These are phyloP conservation scores for Nemania sp. DNA, from an alignment of 2,329 filamentous ascomycete genomes.

Conservation along the genomic window DNA sequence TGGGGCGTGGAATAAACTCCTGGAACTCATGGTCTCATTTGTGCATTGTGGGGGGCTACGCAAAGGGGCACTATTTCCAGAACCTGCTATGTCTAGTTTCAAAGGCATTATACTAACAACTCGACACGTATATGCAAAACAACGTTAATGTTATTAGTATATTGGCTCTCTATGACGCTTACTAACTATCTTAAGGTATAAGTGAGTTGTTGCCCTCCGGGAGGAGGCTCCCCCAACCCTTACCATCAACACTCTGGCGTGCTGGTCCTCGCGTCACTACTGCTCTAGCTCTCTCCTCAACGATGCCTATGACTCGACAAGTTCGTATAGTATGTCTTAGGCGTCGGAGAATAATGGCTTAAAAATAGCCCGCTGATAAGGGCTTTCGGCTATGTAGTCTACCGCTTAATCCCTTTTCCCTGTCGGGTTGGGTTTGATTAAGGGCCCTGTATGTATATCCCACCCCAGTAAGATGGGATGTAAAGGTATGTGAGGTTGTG, in stretches of 20 bases:
- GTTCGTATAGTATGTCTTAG: not conserved
- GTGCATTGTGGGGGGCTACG: too few species aligned
- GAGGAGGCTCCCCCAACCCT: not conserved
- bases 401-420: not conserved
- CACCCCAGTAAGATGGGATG: not conserved
- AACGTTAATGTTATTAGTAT: too few species aligned
- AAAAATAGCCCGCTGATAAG: not conserved
- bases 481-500: not conserved
- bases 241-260: not conserved
- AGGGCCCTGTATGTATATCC: not conserved
- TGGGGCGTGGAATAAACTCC: too few species aligned
- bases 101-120: too few species aligned
- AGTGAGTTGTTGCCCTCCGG: not conserved
- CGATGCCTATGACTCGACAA: not conserved
- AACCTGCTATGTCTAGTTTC: too few species aligned
- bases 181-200: not conserved
- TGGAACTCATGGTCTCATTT: too few species aligned
- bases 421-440: not conserved
- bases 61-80: too few species aligned
- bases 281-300: not conserved
- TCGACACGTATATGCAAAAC: too few species aligned
- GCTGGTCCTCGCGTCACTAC: not conserved
- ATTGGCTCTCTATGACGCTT: not conserved
- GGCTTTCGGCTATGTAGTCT: too few species aligned
- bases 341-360: not conserved